Base-by-base conservation (phyloP, 1,284 basidiomycete species). In the Ustilago vetiveriae region DNA sequence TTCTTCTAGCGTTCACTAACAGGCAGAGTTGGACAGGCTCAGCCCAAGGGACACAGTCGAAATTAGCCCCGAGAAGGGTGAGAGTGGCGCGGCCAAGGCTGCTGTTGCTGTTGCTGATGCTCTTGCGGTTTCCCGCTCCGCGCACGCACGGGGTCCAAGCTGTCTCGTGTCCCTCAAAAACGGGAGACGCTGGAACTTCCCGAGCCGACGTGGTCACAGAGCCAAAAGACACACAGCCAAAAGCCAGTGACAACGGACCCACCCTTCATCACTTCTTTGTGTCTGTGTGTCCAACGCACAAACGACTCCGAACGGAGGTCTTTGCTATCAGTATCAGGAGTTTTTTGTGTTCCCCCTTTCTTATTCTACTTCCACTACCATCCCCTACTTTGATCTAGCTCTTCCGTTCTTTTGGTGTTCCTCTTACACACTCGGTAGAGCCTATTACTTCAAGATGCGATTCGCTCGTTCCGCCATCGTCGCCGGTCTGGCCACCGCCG, bases 401-500 rank as follows among this genome's bases (percentile, higher is more conserved):
- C 39, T 26, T 40, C 24, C 39, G 22, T 22, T n/a, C n/a, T n/a
- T n/a, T n/a, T n/a, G n/a, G n/a, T n/a, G n/a, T n/a, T n/a, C 23
- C 24, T 24, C 16, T 36, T 33, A 21, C 40, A 10, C 26, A 19
- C 27, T 45, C 19, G 17, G 42, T 22, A 32, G 19, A 22, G n/a
- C 23, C 43, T 22, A 16, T 33, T 24, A 9, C 32, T 21, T 49
- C 57, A 64, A 56, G 43, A 72, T 72, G 69, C 64, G 69, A 30
- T 72, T 72, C 69, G 43, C 65, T 41, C 56, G 56, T 52, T 68
- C 56, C 48, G 65, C 65, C 37, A 53, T 72, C 42, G 59, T 54
- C 53, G 69, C 64, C 40, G 64, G 64, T 67, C 69, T 72, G 58
- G 64, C 69, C 35, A 64, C 60, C 53, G 65, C 69, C 63, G 64